A percentile compares a stretch with the other conserved stretches of the same genome.
phyloP scores from a whole-genome alignment of 1,284 basidiomycete genomes.

The Melampsora americana region DNA sequence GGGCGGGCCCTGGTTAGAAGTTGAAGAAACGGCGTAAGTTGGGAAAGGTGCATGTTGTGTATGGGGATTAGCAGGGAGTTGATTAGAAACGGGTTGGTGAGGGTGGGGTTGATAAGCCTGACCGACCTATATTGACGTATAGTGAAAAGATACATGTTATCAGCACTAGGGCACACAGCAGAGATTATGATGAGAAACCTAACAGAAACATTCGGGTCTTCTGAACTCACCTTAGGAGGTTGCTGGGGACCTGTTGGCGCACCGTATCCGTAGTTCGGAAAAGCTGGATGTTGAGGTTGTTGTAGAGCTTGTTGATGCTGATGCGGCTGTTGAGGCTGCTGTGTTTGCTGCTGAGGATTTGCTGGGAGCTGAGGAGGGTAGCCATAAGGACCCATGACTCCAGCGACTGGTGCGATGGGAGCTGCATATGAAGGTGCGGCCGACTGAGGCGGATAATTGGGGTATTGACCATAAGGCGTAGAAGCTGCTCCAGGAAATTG shows the following conservation, averaged over 20 bases:
- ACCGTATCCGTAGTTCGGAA: slow-evolving; percentile 43
- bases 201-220: background rate
- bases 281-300: slow-evolving; percentile 35
- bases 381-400: background rate
- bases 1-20: background rate
- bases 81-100: slow-evolving; percentile 1
- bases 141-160: background rate
- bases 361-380: slow-evolving; percentile 9
- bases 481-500: slow-evolving; percentile 6
- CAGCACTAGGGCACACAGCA: background rate
- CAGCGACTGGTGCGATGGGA: background rate
- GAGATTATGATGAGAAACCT: background rate
- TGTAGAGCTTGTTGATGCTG: slow-evolving; percentile 12
- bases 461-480: slow-evolving; percentile 22
- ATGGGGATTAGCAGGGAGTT: slow-evolving; percentile 23
- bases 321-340: slow-evolving; percentile 7
- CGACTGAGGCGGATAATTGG: background rate
- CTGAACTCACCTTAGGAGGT: slow-evolving; percentile 25
- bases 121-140: background rate
- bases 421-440: slow-evolving; percentile 6
- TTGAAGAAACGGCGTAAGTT: background rate
- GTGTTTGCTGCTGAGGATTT: slow-evolving; percentile 18
- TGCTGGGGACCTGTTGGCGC: slow-evolving; percentile 25
- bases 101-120: slow-evolving; percentile 34
- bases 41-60: background rate